phyloP scores from a whole-genome alignment of 1,284 basidiomycete genomes.

The Marasmius sp. region DNA sequence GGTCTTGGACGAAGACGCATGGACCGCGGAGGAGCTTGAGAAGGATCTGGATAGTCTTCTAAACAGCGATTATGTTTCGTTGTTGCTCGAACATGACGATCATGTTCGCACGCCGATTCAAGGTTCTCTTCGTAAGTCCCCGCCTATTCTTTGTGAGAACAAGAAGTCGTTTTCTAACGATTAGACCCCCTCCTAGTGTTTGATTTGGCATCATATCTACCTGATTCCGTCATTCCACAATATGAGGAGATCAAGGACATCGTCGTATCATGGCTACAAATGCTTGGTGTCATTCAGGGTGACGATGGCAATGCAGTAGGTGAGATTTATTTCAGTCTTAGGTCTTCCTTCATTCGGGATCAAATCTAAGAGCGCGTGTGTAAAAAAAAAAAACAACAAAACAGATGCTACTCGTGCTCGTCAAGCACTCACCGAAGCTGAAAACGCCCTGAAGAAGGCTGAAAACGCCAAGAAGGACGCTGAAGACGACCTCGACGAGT shows the following conservation, averaged over 20 bases:
- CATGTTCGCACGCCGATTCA: constrained; percentile 48
- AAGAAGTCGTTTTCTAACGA: background rate
- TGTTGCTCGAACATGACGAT: constrained; percentile 77
- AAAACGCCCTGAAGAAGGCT: constrained; percentile 47
- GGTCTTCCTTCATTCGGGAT: background rate
- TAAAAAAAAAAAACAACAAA: background rate
- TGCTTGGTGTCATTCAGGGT: constrained; percentile 59
- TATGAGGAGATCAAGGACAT: constrained; percentile 74
- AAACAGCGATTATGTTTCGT: constrained; percentile 67
- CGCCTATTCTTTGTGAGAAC: background rate
- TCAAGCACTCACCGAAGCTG: constrained; percentile 61
- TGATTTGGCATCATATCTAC: constrained; percentile 83
- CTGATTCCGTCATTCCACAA: constrained; percentile 75
- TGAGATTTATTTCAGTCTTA: constrained; percentile 20
- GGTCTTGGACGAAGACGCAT: constrained; percentile 43
- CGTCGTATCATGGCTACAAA: constrained; percentile 64
- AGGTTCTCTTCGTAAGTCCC: constrained; percentile 54
- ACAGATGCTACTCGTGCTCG: constrained; percentile 61
- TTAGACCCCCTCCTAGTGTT: constrained; percentile 57
- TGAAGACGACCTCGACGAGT: constrained; percentile 54
- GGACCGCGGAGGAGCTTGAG: constrained; percentile 55
- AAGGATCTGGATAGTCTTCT: constrained; percentile 68
- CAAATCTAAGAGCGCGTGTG: background rate
- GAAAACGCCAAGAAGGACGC: constrained; percentile 49
- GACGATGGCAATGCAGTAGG: constrained; percentile 42